A percentile compares a stretch with the other conserved stretches of the same genome.
These are phyloP conservation scores for Phytophthora macrochlamydospora DNA, from an alignment of 352 stramenopile genomes.

Conservation along the genomic window DNA sequence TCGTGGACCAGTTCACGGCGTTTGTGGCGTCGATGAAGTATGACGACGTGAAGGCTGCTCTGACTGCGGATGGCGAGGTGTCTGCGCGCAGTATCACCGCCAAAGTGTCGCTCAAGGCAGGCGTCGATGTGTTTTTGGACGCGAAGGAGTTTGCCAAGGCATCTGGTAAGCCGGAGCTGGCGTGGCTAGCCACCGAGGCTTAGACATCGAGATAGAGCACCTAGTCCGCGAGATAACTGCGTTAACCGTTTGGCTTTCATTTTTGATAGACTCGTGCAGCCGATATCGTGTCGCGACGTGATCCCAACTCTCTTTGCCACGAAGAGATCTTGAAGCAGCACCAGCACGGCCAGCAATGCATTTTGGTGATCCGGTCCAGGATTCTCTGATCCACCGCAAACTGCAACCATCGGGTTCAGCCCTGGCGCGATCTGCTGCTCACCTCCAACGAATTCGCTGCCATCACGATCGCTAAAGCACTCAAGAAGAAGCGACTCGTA, in stretches of 20 bases:
- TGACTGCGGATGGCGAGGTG: slow-evolving; percentile 41
- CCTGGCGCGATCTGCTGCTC: too few relatives aligned
- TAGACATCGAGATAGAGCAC: slow-evolving; percentile 16
- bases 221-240: slow-evolving; percentile 5
- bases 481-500: too few relatives aligned
- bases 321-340: too few relatives aligned
- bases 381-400: too few relatives aligned
- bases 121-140: slow-evolving; percentile 78
- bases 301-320: too few relatives aligned
- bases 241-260: slow-evolving; percentile 6
- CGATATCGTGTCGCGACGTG: too few relatives aligned
- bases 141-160: slow-evolving; percentile 66
- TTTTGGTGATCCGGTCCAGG: too few relatives aligned
- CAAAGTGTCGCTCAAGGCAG: slow-evolving; percentile 52
- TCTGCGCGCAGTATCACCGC: slow-evolving; percentile 51
- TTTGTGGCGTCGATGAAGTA: slow-evolving; percentile 86
- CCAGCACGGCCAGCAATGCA: too few relatives aligned
- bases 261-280: background rate
- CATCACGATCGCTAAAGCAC: too few relatives aligned
- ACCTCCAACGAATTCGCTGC: too few relatives aligned
- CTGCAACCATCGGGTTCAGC: too few relatives aligned
- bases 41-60: slow-evolving; percentile 68
- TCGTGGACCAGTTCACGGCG: slow-evolving; percentile 54
- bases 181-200: slow-evolving; percentile 50
- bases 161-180: slow-evolving; percentile 40